Percentiles rank a stretch among this genome's conserved stretches.
Evolutionary conservation across 305 asterid genomes (phyloP).

Genomic region (Solanum hybrid): DNA sequence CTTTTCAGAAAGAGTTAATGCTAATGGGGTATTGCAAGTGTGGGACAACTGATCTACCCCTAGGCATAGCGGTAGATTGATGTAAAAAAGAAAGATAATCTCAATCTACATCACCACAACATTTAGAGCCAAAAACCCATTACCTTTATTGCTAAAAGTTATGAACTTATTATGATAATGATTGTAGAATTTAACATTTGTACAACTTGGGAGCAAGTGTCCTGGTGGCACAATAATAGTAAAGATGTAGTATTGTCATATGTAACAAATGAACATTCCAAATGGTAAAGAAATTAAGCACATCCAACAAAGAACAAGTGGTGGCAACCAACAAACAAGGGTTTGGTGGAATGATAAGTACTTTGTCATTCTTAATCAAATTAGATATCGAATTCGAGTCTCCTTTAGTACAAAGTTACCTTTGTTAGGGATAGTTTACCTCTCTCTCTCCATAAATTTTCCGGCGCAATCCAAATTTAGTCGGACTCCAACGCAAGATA

Average conservation of each 20-base stretch:
- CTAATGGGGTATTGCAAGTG: neutral
- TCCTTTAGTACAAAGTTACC: neutral
- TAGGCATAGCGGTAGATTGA: neutral
- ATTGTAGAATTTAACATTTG: neutral
- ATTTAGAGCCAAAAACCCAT: neutral
- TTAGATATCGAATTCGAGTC: neutral
- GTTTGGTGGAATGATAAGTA: too few species aligned
- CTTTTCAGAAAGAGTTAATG: too few species aligned
- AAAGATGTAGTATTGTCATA: neutral
- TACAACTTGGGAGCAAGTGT: neutral
- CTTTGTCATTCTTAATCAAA: too few species aligned
- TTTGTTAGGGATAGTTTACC: neutral
- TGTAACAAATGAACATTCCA: neutral
- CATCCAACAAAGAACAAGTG: neutral
- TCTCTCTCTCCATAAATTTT: neutral
- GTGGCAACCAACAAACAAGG: neutral
- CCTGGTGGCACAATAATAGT: neutral
- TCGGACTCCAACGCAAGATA: too few species aligned
- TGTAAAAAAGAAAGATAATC: neutral
- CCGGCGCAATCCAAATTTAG: too few species aligned
- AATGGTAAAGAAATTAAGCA: neutral
- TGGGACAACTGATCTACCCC: neutral
- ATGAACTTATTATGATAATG: neutral
- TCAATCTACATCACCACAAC: neutral
- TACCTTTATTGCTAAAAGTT: neutral